Percentiles rank a stretch among this genome's conserved stretches.
phyloP scores from a whole-genome alignment of 2,329 filamentous ascomycete genomes.

The Ustulina deusta region DNA sequence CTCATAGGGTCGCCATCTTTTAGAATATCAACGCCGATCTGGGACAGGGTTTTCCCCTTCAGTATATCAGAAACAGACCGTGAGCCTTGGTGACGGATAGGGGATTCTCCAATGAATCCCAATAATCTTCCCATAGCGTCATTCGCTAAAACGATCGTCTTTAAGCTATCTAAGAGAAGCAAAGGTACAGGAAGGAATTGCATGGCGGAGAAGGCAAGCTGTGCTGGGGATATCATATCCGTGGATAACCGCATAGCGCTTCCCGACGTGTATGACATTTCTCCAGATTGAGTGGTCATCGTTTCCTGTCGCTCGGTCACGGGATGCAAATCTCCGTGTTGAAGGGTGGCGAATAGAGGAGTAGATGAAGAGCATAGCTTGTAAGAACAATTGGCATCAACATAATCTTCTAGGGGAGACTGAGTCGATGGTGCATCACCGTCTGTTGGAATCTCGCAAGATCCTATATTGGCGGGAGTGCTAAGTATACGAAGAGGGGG shows the following conservation, averaged over 20 bases:
- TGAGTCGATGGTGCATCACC: not conserved
- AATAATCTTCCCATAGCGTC: not conserved
- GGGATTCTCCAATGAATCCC: not conserved
- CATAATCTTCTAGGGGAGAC: not conserved
- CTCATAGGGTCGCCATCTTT: not conserved
- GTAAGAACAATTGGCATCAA: not conserved
- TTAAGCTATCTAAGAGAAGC: not conserved
- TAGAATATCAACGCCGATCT: not conserved
- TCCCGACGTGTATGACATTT: not conserved
- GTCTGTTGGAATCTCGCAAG: not conserved
- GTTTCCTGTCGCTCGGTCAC: not conserved
- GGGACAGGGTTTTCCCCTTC: not conserved
- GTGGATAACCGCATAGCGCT: not conserved
- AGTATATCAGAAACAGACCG: not conserved
- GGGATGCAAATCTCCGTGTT: not conserved
- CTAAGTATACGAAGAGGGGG: not conserved
- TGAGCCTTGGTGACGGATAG: not conserved
- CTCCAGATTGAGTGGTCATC: not conserved
- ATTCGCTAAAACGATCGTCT: not conserved
- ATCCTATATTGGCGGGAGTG: not conserved
- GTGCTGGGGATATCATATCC: not conserved
- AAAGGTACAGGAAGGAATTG: not conserved
- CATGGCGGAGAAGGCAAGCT: slow-evolving; percentile 5
- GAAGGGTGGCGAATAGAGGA: not conserved
- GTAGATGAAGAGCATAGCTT: not conserved